Evolutionary conservation across 2,329 filamentous ascomycete species (phyloP).

Genomic region (Setomelanomma holmii): DNA sequence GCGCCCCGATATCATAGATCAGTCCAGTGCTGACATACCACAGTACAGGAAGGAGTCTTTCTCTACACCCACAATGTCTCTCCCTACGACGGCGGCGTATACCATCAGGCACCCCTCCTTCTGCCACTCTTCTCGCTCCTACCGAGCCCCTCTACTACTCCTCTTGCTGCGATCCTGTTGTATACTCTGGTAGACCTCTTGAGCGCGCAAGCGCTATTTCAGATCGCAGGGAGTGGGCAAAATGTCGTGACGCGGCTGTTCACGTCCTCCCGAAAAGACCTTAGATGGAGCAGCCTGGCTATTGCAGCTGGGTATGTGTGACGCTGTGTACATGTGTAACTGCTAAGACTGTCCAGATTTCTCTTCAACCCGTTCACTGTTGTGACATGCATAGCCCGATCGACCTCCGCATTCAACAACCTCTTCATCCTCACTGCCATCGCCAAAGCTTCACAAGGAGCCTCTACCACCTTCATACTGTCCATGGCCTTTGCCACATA

Average conservation of each 20-base stretch:
- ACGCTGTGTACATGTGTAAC: neutral
- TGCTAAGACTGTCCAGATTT: conserved; percentile 64
- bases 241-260: conserved; percentile 71
- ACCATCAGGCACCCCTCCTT: conserved; percentile 79
- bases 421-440: conserved; percentile 86
- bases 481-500: conserved; percentile 88
- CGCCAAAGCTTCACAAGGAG: conserved; percentile 78
- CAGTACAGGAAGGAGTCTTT: conserved; percentile 95
- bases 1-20: neutral
- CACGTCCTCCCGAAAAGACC: conserved; percentile 76
- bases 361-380: conserved; percentile 96
- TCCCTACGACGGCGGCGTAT: conserved; percentile 92
- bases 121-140: conserved; percentile 91
- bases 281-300: conserved; percentile 75
- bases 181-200: conserved; percentile 83
- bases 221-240: conserved; percentile 83
- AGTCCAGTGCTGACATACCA: conserved; percentile 10
- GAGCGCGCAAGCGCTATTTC: conserved; percentile 78
- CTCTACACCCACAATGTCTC: conserved; percentile 96
- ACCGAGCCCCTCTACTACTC: conserved; percentile 70
- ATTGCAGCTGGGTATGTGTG: conserved; percentile 75
- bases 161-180: conserved; percentile 78
- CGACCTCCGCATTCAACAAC: conserved; percentile 87
- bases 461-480: conserved; percentile 76
- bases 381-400: conserved; percentile 85